Conservation (phyloP, 2,329 filamentous ascomycete genomes). For the Podosphaera aphanis region DNA sequence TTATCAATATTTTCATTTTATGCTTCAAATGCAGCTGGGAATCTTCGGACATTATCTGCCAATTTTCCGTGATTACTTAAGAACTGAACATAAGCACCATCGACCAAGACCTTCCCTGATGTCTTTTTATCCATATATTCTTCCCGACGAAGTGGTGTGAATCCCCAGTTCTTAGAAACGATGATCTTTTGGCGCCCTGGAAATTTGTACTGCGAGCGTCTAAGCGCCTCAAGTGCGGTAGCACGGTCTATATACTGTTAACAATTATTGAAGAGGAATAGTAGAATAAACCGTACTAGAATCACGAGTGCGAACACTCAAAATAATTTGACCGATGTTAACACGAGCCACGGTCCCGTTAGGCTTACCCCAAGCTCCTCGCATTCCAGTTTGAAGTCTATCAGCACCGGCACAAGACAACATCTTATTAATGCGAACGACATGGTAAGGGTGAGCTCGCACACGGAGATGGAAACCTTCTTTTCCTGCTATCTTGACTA, state of each 20-base stretch:
- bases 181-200: constrained; percentile 99
- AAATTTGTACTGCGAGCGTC: constrained; percentile 99
- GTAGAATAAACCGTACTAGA: constrained; percentile 33
- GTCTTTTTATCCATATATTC: constrained; percentile 94
- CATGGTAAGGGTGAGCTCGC: constrained; percentile 96
- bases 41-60: constrained; percentile 70
- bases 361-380: constrained; percentile 99
- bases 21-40: constrained; percentile 47
- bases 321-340: constrained; percentile 99
- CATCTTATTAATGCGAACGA: constrained; percentile 99
- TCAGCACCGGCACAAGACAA: constrained; percentile 99
- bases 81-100: constrained; percentile 99
- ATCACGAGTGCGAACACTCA: constrained; percentile 94
- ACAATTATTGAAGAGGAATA: not conserved
- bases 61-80: constrained; percentile 78
- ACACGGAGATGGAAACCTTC: constrained; percentile 53
- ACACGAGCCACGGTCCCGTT: constrained; percentile 97
- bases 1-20: too few species aligned
- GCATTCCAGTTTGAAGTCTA: constrained; percentile 99
- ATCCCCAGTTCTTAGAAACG: constrained; percentile 99
- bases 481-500: constrained; percentile 50
- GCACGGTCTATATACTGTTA: constrained; percentile 42
- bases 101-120: constrained; percentile 79
- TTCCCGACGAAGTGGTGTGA: constrained; percentile 92
- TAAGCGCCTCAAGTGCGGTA: constrained; percentile 90